phyloP scores from a whole-genome alignment of 495 filamentous ascomycete genomes.

The Penicillium manginii region DNA sequence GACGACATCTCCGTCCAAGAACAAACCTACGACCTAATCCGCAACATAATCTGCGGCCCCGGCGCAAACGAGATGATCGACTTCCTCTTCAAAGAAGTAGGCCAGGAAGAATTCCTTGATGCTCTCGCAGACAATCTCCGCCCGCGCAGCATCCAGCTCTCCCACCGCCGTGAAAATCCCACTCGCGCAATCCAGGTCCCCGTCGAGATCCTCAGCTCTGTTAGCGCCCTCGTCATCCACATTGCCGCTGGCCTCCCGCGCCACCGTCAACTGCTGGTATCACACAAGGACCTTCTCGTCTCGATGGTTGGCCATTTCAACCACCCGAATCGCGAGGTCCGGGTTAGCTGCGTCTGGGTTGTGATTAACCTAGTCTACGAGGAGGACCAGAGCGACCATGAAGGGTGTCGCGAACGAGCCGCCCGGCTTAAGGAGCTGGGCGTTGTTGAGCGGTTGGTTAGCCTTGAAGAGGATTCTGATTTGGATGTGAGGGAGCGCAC shows the following conservation, averaged over 20 bases:
- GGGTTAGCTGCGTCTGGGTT: constrained; percentile 76
- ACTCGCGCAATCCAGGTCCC: constrained; percentile 49
- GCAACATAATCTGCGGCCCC: constrained; percentile 80
- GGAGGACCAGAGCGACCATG: constrained; percentile 69
- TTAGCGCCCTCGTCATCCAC: constrained; percentile 79
- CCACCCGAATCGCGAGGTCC: constrained; percentile 70
- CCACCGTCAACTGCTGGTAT: constrained; percentile 76
- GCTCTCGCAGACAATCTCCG: constrained; percentile 74
- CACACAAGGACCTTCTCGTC: constrained; percentile 59
- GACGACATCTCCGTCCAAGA: constrained; percentile 88
- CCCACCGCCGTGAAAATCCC: constrained; percentile 39
- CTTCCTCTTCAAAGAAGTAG: constrained; percentile 74
- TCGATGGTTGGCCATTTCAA: constrained; percentile 61
- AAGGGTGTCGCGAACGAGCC: constrained; percentile 65
- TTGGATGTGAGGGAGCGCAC: constrained; percentile 82
- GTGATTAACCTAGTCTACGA: constrained; percentile 81
- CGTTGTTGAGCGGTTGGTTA: constrained; percentile 65
- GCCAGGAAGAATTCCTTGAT: constrained; percentile 73
- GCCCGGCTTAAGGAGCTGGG: constrained; percentile 70
- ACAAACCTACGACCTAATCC: constrained; percentile 82
- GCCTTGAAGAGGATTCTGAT: constrained; percentile 72
- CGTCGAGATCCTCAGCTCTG: constrained; percentile 73
- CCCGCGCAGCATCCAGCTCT: constrained; percentile 50
- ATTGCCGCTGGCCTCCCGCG: constrained; percentile 77
- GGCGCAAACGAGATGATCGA: constrained; percentile 80